Evolutionary conservation across 257 asterid species (phyloP).

Genomic region (Perilla frutescens): DNA sequence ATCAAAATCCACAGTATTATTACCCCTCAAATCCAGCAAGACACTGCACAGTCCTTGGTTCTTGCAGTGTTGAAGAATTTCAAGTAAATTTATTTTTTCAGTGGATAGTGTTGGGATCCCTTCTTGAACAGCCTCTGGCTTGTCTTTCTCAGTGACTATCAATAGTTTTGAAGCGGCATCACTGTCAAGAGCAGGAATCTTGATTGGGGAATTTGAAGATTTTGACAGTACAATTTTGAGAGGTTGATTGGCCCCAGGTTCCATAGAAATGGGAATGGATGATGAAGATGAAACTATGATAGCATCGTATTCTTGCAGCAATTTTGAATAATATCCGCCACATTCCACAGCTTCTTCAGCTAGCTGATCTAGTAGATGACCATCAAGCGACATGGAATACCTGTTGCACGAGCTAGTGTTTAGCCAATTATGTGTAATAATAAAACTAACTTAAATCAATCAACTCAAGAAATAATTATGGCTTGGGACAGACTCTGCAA

Average conservation of each 20-base stretch:
- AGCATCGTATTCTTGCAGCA: slow-evolving; percentile 87
- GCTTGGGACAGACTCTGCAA: background rate
- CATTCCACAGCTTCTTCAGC: slow-evolving; percentile 60
- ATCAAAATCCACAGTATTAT: slow-evolving; percentile 51
- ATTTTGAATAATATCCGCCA: slow-evolving; percentile 87
- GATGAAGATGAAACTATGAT: slow-evolving; percentile 53
- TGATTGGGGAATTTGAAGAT: slow-evolving; percentile 36
- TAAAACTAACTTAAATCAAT: slow-evolving; percentile 7
- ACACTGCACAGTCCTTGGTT: slow-evolving; percentile 73
- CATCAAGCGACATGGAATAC: slow-evolving; percentile 81
- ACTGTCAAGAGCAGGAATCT: slow-evolving; percentile 35
- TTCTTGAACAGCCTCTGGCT: slow-evolving; percentile 43
- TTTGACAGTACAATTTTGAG: slow-evolving; percentile 59
- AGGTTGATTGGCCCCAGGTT: slow-evolving; percentile 87
- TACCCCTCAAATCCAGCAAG: slow-evolving; percentile 64
- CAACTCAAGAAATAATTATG: background rate
- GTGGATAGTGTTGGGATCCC: slow-evolving; percentile 52
- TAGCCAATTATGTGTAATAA: background rate
- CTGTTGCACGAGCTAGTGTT: slow-evolving; percentile 44
- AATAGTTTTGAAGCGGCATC: slow-evolving; percentile 45
- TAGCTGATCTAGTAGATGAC: slow-evolving; percentile 56
- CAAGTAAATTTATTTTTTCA: slow-evolving; percentile 49
- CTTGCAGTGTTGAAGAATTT: slow-evolving; percentile 79
- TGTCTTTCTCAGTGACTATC: slow-evolving; percentile 51
- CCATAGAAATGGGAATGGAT: slow-evolving; percentile 61